Conservation (phyloP, 148 eudicot genomes). For the Cornus florida region DNA sequence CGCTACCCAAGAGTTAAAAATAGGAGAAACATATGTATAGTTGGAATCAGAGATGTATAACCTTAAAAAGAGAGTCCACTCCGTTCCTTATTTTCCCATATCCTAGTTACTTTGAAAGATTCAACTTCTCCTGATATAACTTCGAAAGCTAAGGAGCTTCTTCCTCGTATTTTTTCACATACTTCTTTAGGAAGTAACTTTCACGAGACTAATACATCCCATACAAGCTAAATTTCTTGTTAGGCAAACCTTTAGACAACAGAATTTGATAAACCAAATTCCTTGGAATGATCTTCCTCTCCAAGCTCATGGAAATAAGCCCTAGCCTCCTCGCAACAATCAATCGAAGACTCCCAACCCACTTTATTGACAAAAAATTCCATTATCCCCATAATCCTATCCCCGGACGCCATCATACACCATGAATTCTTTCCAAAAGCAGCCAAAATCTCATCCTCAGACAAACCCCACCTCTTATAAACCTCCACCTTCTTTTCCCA, state of each 20-base stretch:
- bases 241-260: conserved; percentile 17
- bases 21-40: background rate
- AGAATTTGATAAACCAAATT: conserved; percentile 19
- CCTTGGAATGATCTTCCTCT: conserved; percentile 27
- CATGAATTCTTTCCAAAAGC: too few species aligned
- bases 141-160: too few species aligned
- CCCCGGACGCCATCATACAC: too few species aligned
- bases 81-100: background rate
- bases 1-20: background rate
- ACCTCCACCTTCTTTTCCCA: too few species aligned
- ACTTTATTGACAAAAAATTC: conserved; percentile 24
- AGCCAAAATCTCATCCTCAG: too few species aligned
- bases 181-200: background rate
- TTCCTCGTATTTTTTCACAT: background rate
- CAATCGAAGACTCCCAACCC: conserved; percentile 13
- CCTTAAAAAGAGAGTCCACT: background rate
- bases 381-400: too few species aligned
- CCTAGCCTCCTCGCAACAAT: conserved; percentile 7
- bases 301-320: conserved; percentile 13
- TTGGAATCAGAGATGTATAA: background rate
- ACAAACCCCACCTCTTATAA: too few species aligned
- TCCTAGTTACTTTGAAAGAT: background rate
- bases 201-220: too few species aligned
- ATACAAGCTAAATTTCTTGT: background rate
- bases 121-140: conserved; percentile 4